These are phyloP conservation scores for Aspergillus alliaceus DNA, from an alignment of 2,329 filamentous ascomycete genomes.

Conservation along the genomic window DNA sequence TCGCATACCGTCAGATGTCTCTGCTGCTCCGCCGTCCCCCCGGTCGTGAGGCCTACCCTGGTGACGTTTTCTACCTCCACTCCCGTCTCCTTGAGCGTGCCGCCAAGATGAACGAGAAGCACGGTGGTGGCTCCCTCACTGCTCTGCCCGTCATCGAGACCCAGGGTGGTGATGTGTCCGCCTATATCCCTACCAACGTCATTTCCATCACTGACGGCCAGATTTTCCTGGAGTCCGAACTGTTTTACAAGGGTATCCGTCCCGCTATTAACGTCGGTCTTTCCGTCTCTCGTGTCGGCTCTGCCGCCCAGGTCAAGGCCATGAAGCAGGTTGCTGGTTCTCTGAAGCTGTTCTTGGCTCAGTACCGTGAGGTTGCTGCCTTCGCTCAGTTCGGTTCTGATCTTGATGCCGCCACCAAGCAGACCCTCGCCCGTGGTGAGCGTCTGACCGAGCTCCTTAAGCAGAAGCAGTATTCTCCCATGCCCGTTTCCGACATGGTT, in stretches of 20 bases:
- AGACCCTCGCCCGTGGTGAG: slow-evolving; percentile 97
- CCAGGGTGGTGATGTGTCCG: slow-evolving; percentile 99
- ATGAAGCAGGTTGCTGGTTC: slow-evolving; percentile 99
- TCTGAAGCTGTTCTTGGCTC: slow-evolving; percentile 99
- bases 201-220: slow-evolving; percentile 99
- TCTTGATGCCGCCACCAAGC: slow-evolving; percentile 97
- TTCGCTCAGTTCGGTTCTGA: slow-evolving; percentile 99
- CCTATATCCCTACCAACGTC: slow-evolving; percentile 99
- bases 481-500: slow-evolving; percentile 99
- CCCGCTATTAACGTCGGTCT: slow-evolving; percentile 99
- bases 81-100: slow-evolving; percentile 99
- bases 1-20: slow-evolving; percentile 98
- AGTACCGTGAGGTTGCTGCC: slow-evolving; percentile 99
- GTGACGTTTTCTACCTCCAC: slow-evolving; percentile 99
- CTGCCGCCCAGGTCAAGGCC: slow-evolving; percentile 98
- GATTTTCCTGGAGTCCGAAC: slow-evolving; percentile 98
- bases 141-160: slow-evolving; percentile 98
- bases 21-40: slow-evolving; percentile 95
- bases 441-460: slow-evolving; percentile 98
- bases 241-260: slow-evolving; percentile 99
- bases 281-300: slow-evolving; percentile 99
- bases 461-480: slow-evolving; percentile 99
- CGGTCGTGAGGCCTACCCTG: slow-evolving; percentile 98
- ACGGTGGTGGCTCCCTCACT: slow-evolving; percentile 93
- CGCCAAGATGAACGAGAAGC: slow-evolving; percentile 97